Conservation (phyloP, 305 asterid genomes). For the Ruellia speciosa region DNA sequence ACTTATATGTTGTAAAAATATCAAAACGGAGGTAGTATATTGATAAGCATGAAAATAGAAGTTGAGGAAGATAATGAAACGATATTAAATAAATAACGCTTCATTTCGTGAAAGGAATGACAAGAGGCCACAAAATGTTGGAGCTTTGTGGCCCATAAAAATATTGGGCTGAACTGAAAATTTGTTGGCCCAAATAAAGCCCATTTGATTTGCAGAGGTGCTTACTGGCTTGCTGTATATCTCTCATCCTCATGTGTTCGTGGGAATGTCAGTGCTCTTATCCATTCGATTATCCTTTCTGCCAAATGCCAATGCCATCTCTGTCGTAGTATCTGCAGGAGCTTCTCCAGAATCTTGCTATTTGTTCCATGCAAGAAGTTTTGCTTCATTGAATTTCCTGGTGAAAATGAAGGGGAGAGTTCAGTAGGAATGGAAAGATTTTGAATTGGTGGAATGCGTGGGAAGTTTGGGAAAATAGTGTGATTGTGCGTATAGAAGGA, state of each 20-base stretch:
- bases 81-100: not conserved
- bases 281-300: constrained; percentile 56
- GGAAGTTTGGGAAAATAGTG: constrained; percentile 24
- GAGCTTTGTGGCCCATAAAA: not conserved
- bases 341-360: constrained; percentile 2
- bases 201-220: constrained; percentile 13
- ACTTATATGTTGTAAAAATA: no score
- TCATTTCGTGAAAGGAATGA: not conserved
- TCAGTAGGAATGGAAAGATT: not conserved
- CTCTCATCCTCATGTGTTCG: constrained; percentile 40
- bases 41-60: no score
- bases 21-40: no score
- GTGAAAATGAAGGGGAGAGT: constrained; percentile 2
- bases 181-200: constrained; percentile 21
- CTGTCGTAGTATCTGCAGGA: not conserved
- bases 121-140: not conserved
- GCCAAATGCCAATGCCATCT: constrained; percentile 19
- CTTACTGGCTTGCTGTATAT: constrained; percentile 29
- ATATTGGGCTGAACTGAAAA: not conserved
- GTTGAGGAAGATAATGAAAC: no score
- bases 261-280: constrained; percentile 36
- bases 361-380: constrained; percentile 9
- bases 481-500: constrained; percentile 34
- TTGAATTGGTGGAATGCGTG: constrained; percentile 12
- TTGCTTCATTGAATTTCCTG: constrained; percentile 15